Evolutionary conservation across 192 early-diverging fungal species (phyloP), one percentile per base, ranked within the genome.

Genomic region (Coemansia aciculifera): DNA sequence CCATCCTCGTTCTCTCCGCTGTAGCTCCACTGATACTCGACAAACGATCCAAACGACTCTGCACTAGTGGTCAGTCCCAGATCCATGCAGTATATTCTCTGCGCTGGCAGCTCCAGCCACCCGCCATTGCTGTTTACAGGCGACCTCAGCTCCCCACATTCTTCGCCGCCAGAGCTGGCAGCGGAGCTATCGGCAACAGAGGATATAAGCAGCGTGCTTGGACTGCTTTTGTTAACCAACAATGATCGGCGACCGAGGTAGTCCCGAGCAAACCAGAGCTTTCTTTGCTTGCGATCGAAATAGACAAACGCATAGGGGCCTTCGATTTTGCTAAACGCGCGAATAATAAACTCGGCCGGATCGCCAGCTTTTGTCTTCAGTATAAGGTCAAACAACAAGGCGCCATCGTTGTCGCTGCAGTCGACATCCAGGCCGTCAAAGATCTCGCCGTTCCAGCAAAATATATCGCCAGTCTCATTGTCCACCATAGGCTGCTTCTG

Each of bases 391-490:
- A 84, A 72, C 37, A 90, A 49, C 34, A 84, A 39, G 31, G 74
- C 64, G 4, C 90, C 90, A 66, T 93, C 91, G 79, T 90, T 91
- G 42, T 40, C 29, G 37, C 39, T 44, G 11, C 84, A 83, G 51
- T 15, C 51, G 43, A 92, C 86, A 29, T 86, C 71, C 3, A 93
- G 73, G 1, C 93, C 94, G 44, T 81, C 86, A 84, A 95, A 98
- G 24, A 96, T 86, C 70, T 98, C 96, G 27, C 96, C 96, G 75
- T 98, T 98, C 92, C 91, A 93, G 72, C 87, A 81, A 17, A 92
- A 73, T 17, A 90, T 63, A 51, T 91, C 82, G 21, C 67, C 64
- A 27, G 81, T 75, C 15, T 74, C 62, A 6, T 42, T n/a, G 46
- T 79, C 74, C 24, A 84, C 64, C 24, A 88, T 71, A 0, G 92